Evolutionary conservation across 2,329 filamentous ascomycete species (phyloP).

Genomic region (Proliferodiscus dingleyae): DNA sequence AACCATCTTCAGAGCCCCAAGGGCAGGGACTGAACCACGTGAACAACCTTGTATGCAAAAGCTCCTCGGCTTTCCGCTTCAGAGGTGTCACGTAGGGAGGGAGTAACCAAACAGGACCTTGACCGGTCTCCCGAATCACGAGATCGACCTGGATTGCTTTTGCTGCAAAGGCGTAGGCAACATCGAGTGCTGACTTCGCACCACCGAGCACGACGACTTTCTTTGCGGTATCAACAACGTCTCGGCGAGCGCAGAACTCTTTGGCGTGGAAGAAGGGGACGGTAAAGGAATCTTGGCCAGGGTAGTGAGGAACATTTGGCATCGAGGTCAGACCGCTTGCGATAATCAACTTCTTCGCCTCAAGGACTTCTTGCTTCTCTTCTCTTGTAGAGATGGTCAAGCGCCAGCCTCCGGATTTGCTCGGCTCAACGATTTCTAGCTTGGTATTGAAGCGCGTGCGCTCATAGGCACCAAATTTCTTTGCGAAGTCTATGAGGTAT

Average conservation of each 20-base stretch:
- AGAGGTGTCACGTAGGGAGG: constrained; percentile 45
- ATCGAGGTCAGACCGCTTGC: constrained; percentile 53
- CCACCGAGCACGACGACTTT: constrained; percentile 54
- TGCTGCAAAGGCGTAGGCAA: constrained; percentile 55
- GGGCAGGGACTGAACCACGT: constrained; percentile 67
- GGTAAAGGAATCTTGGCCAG: constrained; percentile 42
- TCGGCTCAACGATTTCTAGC: constrained; percentile 40
- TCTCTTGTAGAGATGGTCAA: background rate
- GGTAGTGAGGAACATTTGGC: constrained; percentile 42
- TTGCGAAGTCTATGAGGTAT: constrained; percentile 53
- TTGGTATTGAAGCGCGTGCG: constrained; percentile 46
- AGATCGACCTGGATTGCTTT: constrained; percentile 51
- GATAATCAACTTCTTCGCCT: constrained; percentile 41
- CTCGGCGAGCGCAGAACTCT: constrained; percentile 39
- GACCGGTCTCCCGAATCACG: constrained; percentile 48
- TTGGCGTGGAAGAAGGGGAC: constrained; percentile 46
- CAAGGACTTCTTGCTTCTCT: background rate
- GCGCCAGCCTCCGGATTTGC: background rate
- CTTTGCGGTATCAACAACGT: constrained; percentile 39
- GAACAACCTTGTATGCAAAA: constrained; percentile 60
- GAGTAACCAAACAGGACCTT: constrained; percentile 14
- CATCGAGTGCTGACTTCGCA: constrained; percentile 62
- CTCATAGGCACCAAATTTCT: constrained; percentile 45
- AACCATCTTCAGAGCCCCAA: too few species aligned
- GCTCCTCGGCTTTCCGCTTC: constrained; percentile 62